Base-by-base conservation (phyloP, 2,329 filamentous ascomycete species). In the Alternaria sp. region DNA sequence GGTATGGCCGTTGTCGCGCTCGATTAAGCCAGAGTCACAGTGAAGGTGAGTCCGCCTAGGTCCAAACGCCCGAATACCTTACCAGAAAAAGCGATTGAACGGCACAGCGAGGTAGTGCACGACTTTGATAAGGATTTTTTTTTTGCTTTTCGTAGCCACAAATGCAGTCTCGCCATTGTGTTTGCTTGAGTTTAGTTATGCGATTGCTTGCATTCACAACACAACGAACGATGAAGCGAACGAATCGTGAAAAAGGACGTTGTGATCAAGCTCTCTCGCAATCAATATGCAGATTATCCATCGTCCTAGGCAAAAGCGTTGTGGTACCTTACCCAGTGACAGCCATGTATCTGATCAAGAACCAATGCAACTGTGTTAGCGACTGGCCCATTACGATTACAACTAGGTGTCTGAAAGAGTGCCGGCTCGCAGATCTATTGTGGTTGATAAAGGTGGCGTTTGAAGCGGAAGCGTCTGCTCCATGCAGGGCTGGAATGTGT, bases 1-100 rank as follows among this genome's bases (percentile, higher is more conserved):
- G 51, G 45, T 46, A 3, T 39, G 13, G 3, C 34, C 50, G 54
- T 45, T 29, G 34, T 40, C 21, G 45, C 36, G 45, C 46, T 56
- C 48, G 44, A 13, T 5, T 40, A 52, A 50, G 52, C 48, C 28
- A 51, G 1, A 37, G n/a, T 29, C 23, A 29, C 24, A 39, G 48
- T 52, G 36, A 51, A 53, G 17, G 54, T 48, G 44, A 48, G 13
- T 24, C 4, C 4, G 5, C 7, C 5, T 11, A 10, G 10, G 28
- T 34, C 4, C 44, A 11, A 34, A 48, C 44, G 13, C 44, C 2
- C 31, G 11, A 14, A 28, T n/a, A 11, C 1, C 5, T 14, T 9
- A 34, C 10, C 2, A 0, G 6, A 3, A 10, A n/a, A 17, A 17
- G 17, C 17, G 2, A 4, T 14, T 24, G 11, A 3, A n/a, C 1